Base-by-base conservation (phyloP, 345 rosid genomes). In the Aegle marmelos region DNA sequence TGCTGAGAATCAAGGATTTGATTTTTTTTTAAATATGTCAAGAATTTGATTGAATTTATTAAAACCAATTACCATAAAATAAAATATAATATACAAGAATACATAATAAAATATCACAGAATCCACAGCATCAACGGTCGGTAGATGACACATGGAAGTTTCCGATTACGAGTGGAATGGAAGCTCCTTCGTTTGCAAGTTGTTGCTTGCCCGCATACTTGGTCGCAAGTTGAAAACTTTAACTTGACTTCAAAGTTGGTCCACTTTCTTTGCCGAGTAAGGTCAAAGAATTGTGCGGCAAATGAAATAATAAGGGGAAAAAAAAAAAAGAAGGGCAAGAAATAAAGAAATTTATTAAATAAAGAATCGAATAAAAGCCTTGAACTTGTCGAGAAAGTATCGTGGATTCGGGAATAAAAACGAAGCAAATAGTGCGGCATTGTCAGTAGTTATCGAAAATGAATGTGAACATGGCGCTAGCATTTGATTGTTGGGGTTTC, bases 191-290 rank as follows among this genome's bases (percentile, higher is more conserved):
- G 24, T 65, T 19, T 24, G 5, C 48, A 22, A 65, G 28, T 37
- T 37, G 70, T 13, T 37, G 50, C 7, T 13, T 37, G 50, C 7
- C 31, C 48, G n/a, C 2, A 10, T 19, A 59, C 19, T 37, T 4
- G 58, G 61, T 58, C 66, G 37, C 24, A 58, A 58, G 0, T 58
- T 61, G 68, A 61, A 74, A 74, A 61, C n/a, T 21, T 59, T 17
- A 41, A 61, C 77, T 74, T 74, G 10, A 61, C 77, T 61, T 61
- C 58, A 41, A 74, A 60, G 77, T 34, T 74, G 77, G 25, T 60
- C 37, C 41, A n/a, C 30, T 57, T 6, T 45, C 7, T 37, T 9
- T 2, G 21, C 61, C 0, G 74, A 71, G 74, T 54, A 28, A 54
- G 28, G 7, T 72, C 50, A n/a, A 72, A 34, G 33, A 56, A 33